phyloP scores from a whole-genome alignment of 73 alveolate genomes.

The Paramecium sonneborni region DNA sequence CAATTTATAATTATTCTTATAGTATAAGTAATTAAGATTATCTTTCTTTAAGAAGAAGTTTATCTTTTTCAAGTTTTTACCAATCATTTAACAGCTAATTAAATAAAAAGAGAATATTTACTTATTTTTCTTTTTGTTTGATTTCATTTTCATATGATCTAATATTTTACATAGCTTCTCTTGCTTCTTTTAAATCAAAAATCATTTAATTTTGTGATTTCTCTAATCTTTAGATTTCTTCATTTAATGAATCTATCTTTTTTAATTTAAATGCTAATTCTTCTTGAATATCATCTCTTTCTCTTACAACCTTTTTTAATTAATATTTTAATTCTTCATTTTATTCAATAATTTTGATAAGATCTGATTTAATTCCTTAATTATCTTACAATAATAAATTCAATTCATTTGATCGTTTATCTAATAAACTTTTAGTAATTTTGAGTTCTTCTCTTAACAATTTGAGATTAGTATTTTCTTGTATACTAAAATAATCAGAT shows the following conservation, averaged over 20 bases:
- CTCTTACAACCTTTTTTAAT: constrained; percentile 23
- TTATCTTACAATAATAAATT: not conserved
- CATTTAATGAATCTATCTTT: constrained; percentile 41
- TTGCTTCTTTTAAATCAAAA: constrained; percentile 1
- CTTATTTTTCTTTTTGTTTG: constrained; percentile 39
- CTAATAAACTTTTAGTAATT: constrained; percentile 7
- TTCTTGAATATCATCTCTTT: not conserved
- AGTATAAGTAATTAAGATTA: not conserved
- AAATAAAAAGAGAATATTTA: not conserved
- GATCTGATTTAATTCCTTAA: not conserved
- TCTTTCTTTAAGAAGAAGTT: not conserved
- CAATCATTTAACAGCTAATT: constrained; percentile 47
- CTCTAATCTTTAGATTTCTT: constrained; percentile 36
- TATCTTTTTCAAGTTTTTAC: constrained; percentile 40
- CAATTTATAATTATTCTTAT: not conserved
- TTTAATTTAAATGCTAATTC: constrained; percentile 7
- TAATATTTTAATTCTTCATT: not conserved
- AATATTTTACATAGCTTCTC: constrained; percentile 8
- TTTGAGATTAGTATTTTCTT: not conserved
- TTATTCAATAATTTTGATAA: not conserved
- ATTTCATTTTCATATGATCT: constrained; percentile 20
- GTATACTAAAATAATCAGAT: constrained; percentile 19
- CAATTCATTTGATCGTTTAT: constrained; percentile 7
- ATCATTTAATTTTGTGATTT: not conserved
- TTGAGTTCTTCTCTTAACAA: constrained; percentile 24